phyloP scores from a whole-genome alignment of 306 rosid species.

The Dicorynia guianensis region DNA sequence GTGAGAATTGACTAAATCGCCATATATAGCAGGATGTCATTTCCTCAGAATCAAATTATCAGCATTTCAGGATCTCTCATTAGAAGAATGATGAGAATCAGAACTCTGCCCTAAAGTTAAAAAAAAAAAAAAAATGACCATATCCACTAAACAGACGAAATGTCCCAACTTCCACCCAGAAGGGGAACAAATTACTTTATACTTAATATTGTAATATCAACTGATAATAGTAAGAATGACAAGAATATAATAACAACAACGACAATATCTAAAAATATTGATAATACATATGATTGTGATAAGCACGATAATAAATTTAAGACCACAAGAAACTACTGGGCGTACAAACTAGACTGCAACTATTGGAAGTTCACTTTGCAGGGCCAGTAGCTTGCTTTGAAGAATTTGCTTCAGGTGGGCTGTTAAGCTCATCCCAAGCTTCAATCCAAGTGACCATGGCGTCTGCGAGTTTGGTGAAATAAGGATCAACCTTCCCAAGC shows the following conservation, averaged over 20 bases:
- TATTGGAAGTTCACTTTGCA: slow-evolving; percentile 50
- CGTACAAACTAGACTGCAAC: slow-evolving; percentile 28
- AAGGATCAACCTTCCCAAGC: slow-evolving; percentile 69
- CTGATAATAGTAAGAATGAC: neutral
- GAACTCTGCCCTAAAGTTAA: neutral
- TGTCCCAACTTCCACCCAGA: neutral
- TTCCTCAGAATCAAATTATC: slow-evolving; percentile 1
- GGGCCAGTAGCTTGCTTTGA: slow-evolving; percentile 46
- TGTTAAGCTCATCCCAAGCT: slow-evolving; percentile 90
- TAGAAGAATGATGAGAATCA: too few relatives aligned
- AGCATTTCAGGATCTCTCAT: neutral
- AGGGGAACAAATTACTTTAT: neutral
- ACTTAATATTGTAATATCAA: neutral
- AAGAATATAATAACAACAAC: neutral
- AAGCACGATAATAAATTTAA: slow-evolving; percentile 9
- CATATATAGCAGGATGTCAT: too few relatives aligned
- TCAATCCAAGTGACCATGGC: slow-evolving; percentile 97
- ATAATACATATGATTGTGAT: slow-evolving; percentile 5
- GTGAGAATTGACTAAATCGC: too few relatives aligned
- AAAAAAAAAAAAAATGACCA: too few relatives aligned
- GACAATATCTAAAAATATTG: slow-evolving; percentile 22
- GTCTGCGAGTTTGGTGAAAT: slow-evolving; percentile 75
- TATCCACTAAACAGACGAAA: neutral
- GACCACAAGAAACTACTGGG: slow-evolving; percentile 26
- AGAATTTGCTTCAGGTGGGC: slow-evolving; percentile 48